Evolutionary conservation across 805 yeast genomes (phyloP), one percentile per base, ranked within the genome.

Genomic region (Lipomyces starkeyi): DNA sequence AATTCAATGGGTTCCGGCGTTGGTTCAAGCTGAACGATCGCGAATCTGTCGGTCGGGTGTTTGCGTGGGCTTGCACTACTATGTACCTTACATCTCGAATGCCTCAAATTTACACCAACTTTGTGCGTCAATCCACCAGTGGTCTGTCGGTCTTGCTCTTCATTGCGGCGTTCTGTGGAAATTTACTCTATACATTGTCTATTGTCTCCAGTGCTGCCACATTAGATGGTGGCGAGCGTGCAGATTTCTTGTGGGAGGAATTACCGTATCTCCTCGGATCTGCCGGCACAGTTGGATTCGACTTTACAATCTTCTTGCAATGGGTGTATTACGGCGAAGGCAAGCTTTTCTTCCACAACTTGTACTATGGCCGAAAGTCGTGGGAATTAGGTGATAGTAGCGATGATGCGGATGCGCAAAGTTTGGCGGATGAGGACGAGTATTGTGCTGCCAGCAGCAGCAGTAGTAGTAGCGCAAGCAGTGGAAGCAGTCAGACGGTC

Each of bases 101-200:
- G 59, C 98, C 98, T 0, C 98, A 93, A 76, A 80, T 93, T 61
- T 80, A 84, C 75, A 92, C 90, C 77, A 93, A 93, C 78, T 88
- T 86, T 76, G 73, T 80, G 62, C 82, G 97, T 53, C 90, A 91
- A 76, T 91, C 97, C 0, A 95, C 96, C 0, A 88, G 89, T 43
- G 98, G 97, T 2, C 82, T 93, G 2, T 90, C 97, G 0, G 91
- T 96, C 27, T 78, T 90, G 58, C 81, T 93, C 29, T 93, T 93
- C 77, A 86, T 86, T 11, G 86, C 94, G 22, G 97, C 97, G 0
- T 80, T 93, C 57, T 63, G 86, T 29, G 97, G 97, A 3, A 94
- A 94, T 77, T 72, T 88, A 49, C 85, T 92, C 0, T 93, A 94
- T 77, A 86, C 95, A 0, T 73, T 86, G 6, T 90, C 97, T 6